phyloP scores from a whole-genome alignment of 768 basidiomycete genomes.

The Exsudoporus frostii region DNA sequence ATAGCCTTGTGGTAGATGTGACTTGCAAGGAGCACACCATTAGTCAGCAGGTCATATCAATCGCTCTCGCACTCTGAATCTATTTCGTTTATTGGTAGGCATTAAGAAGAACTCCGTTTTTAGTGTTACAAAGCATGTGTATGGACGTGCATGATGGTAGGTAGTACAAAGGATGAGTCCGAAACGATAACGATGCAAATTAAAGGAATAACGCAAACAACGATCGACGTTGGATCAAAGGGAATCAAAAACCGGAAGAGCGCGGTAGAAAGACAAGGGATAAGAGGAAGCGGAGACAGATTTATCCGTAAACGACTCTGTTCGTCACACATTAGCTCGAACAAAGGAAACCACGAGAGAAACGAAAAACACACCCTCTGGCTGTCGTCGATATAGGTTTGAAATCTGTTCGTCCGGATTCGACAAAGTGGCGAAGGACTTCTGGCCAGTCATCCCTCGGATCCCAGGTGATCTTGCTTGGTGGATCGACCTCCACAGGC shows the following conservation, averaged over 20 bases:
- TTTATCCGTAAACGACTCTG: conserved; percentile 45
- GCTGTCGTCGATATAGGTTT: conserved; percentile 78
- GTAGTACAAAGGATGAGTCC: conserved; percentile 24
- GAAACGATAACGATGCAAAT: conserved; percentile 23
- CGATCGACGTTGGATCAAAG: conserved; percentile 28
- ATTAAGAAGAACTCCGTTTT: conserved; percentile 21
- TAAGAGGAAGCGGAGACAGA: background rate
- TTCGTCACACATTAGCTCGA: conserved; percentile 3
- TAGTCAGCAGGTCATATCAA: conserved; percentile 17
- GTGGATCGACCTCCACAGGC: conserved; percentile 84
- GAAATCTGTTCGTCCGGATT: conserved; percentile 71
- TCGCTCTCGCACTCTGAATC: conserved; percentile 1
- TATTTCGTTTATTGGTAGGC: conserved; percentile 9
- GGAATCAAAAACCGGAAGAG: background rate
- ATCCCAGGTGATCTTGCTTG: conserved; percentile 75
- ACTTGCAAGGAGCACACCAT: background rate
- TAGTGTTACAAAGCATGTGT: conserved; percentile 26
- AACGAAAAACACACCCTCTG: conserved; percentile 55
- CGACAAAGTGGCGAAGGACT: conserved; percentile 68
- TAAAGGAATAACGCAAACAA: conserved; percentile 22
- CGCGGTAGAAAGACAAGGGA: conserved; percentile 9
- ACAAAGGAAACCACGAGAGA: background rate
- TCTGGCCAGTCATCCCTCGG: conserved; percentile 67
- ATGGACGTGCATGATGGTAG: conserved; percentile 22
- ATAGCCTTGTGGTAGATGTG: no score